Evolutionary conservation across 2,329 filamentous ascomycete genomes (phyloP), one percentile per base, ranked within the genome.

Genomic region (Pyricularia grisea): DNA sequence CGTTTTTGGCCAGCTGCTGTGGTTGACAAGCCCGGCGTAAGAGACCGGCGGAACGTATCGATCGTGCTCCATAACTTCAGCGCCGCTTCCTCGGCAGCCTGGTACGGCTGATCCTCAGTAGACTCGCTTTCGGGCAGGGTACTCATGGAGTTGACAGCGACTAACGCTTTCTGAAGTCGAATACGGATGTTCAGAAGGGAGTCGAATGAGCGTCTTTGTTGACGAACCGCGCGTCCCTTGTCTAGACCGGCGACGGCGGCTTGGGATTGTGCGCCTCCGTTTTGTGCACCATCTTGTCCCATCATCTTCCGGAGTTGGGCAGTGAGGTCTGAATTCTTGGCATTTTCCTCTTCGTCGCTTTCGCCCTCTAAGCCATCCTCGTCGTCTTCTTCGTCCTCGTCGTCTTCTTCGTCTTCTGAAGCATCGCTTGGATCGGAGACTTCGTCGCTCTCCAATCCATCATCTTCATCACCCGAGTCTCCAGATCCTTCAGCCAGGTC

Each of bases 101-200:
- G 87, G 81, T 83, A 97, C 74, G 79, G 89, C 76, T 85, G 81
- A 17, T 79, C 76, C 42, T 79, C 79, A 60, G 81, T 36, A 30
- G 33, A 75, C 2, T 77, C 72, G 72, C 75, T 83, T 2, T 81
- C 76, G 12, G 81, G 78, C 1, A 84, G 73, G 0, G 81, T 76
- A 20, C 84, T 78, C 60, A 96, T 83, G 0, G 93, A 90, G 78
- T 97, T 97, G 30, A 90, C 87, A 0, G 92, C 90, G 20, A 95
- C 86, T 17, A 99, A 81, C 1, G 92, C 93, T 78, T 97, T 98
- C 78, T 99, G 96, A 23, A 99, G 81, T 71, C 94, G 92, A 75
- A 99, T 97, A 25, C 95, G 89, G 17, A 93, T 87, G 79, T 97
- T 97, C 36, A 99, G 85, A 0, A 98, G 86, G 0, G 92, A 88